Percentiles rank a stretch among this genome's conserved stretches.
These are phyloP conservation scores for Cucumis hystrix DNA, from an alignment of 306 rosid genomes.

Conservation along the genomic window DNA sequence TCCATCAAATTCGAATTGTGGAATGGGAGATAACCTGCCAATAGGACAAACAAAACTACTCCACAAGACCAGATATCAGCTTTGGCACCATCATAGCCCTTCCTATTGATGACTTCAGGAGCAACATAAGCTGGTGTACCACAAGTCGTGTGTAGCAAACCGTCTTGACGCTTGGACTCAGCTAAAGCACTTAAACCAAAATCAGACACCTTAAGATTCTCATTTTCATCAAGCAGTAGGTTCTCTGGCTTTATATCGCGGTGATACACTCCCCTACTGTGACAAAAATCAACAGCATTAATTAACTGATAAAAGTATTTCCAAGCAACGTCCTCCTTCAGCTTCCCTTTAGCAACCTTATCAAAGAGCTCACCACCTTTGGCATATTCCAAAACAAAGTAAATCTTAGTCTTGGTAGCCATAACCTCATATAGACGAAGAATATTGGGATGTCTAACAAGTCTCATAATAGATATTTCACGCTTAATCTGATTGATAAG, in stretches of 20 bases:
- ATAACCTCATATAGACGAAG: slow-evolving; percentile 70
- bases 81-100: slow-evolving; percentile 84
- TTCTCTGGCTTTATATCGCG: slow-evolving; percentile 90
- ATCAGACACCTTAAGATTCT: slow-evolving; percentile 72
- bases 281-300: slow-evolving; percentile 74
- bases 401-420: slow-evolving; percentile 85
- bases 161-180: slow-evolving; percentile 46
- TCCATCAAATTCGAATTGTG: slow-evolving; percentile 72
- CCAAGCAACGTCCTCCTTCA: slow-evolving; percentile 58
- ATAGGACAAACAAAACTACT: slow-evolving; percentile 61
- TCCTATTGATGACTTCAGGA: slow-evolving; percentile 71
- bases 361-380: slow-evolving; percentile 85
- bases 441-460: slow-evolving; percentile 67
- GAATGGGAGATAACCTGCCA: slow-evolving; percentile 86
- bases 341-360: slow-evolving; percentile 66
- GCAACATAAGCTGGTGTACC: slow-evolving; percentile 97
- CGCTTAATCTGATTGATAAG: slow-evolving; percentile 49
- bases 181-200: slow-evolving; percentile 80
- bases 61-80: slow-evolving; percentile 98
- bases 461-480: slow-evolving; percentile 64
- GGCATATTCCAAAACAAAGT: slow-evolving; percentile 74
- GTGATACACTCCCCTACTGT: slow-evolving; percentile 83
- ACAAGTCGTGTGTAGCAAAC: slow-evolving; percentile 68
- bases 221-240: slow-evolving; percentile 66
- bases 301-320: slow-evolving; percentile 65